Base-by-base conservation (phyloP, 108 stramenopile species). In the Fistulifera solaris region DNA sequence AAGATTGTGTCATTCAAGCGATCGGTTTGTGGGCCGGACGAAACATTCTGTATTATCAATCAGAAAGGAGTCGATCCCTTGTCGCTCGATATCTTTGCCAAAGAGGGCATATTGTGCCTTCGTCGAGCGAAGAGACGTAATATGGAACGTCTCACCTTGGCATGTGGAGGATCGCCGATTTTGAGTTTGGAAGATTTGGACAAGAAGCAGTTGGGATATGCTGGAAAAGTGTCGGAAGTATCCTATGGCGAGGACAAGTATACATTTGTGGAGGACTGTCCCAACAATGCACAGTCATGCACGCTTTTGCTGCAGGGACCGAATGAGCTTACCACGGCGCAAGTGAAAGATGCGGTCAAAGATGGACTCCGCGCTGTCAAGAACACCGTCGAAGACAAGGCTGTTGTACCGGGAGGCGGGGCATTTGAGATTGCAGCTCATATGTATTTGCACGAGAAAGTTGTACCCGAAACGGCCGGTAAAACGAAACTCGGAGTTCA, bases 1-100 rank as follows among this genome's bases (percentile, higher is more conserved):
- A 77, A 78, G 47, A 89, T 99, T 48, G 80, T 99, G 54, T 94
- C 95, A 44, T 96, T 99, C 80, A 99, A 99, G 72, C 83, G 96
- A 40, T 61, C 61, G 14, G 89, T 92, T 10, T 94, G 93, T 61
- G 80, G 88, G 61, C 80, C 91, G 11, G 90, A 85, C 27, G 80
- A 91, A 51, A 74, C 89, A 17, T 99, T 99, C 81, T 93, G 96
- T 38, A 83, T 99, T 56, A 93, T 97, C 74, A 99, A 99, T 76
- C 98, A 99, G 79, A 99, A 99, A 80, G 98, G 98, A 52, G 95
- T 99, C 63, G 98, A 99, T 90, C 96, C 98, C 10, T 75, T 96
- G 49, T 77, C 75, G 27, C 68, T 99, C 35, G 97, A 99, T 76
- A 96, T 97, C 66, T 95, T 99, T 75, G 98, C 98, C 70, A 99